phyloP scores from a whole-genome alignment of 345 rosid genomes.

The Boechera stricta region DNA sequence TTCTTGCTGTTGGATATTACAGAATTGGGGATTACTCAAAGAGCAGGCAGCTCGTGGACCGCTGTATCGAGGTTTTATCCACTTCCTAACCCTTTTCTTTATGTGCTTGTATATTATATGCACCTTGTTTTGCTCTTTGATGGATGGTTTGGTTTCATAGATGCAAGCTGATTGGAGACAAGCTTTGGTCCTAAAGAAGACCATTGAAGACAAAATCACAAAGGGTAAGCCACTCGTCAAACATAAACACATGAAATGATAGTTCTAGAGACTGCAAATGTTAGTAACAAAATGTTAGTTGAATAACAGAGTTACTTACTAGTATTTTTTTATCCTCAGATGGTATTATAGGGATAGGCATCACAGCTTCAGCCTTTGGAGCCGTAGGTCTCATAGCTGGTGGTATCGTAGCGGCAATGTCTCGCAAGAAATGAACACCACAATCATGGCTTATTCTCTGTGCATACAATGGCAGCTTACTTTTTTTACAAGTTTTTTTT shows the following conservation, averaged over 20 bases:
- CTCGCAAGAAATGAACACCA: slow-evolving; percentile 66
- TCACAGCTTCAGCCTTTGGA: slow-evolving; percentile 83
- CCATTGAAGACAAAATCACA: slow-evolving; percentile 70
- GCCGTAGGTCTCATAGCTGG: slow-evolving; percentile 83
- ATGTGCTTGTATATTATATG: neutral
- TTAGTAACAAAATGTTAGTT: neutral
- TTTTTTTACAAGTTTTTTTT: no score
- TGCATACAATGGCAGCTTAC: no score
- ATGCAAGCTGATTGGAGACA: slow-evolving; percentile 90
- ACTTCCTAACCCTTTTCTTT: neutral
- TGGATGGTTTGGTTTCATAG: slow-evolving; percentile 46
- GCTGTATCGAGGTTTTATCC: slow-evolving; percentile 40
- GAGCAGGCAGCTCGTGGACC: slow-evolving; percentile 78
- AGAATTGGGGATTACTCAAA: slow-evolving; percentile 71
- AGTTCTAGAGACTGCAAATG: neutral
- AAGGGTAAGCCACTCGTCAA: slow-evolving; percentile 55
- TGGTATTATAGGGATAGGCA: slow-evolving; percentile 93
- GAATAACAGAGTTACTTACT: slow-evolving; percentile 10
- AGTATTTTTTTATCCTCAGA: slow-evolving; percentile 49
- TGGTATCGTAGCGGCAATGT: slow-evolving; percentile 80
- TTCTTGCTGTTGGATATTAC: slow-evolving; percentile 82
- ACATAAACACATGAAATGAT: neutral
- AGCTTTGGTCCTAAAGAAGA: slow-evolving; percentile 70
- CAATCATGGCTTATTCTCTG: slow-evolving; percentile 22
- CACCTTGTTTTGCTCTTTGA: slow-evolving; percentile 2